Evolutionary conservation across 2,329 filamentous ascomycete genomes (phyloP).

Genomic region (Amphichorda felina): DNA sequence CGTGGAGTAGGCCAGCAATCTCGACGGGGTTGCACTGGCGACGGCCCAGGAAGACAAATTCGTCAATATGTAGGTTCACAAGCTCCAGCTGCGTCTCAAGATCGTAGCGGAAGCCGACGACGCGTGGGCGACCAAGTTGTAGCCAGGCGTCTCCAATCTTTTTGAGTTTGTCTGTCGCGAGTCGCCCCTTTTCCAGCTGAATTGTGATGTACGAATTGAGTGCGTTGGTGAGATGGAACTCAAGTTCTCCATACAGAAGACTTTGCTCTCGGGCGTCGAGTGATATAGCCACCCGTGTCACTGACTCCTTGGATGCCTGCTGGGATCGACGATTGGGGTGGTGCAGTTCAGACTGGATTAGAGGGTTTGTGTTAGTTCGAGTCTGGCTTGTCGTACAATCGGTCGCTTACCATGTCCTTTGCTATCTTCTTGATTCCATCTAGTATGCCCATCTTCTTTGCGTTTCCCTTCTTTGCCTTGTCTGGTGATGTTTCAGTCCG

Average conservation of each 20-base stretch:
- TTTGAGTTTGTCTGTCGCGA: slow-evolving; percentile 37
- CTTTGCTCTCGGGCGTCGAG: slow-evolving; percentile 44
- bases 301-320: slow-evolving; percentile 11
- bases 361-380: slow-evolving; percentile 6
- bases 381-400: background rate
- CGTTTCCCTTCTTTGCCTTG: slow-evolving; percentile 12
- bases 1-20: slow-evolving; percentile 34
- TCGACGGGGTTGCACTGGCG: slow-evolving; percentile 27
- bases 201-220: slow-evolving; percentile 39
- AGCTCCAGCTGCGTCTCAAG: slow-evolving; percentile 49
- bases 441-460: slow-evolving; percentile 29
- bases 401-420: slow-evolving; percentile 36
- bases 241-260: slow-evolving; percentile 46
- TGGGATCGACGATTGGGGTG: slow-evolving; percentile 19
- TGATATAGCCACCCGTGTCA: slow-evolving; percentile 30
- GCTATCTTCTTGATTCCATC: slow-evolving; percentile 39
- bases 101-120: slow-evolving; percentile 46
- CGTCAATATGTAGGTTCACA: slow-evolving; percentile 32
- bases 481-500: slow-evolving; percentile 17
- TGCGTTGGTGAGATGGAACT: slow-evolving; percentile 38
- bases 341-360: slow-evolving; percentile 22
- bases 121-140: slow-evolving; percentile 38
- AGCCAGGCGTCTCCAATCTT: slow-evolving; percentile 39
- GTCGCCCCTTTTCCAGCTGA: slow-evolving; percentile 42
- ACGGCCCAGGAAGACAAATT: slow-evolving; percentile 43